A percentile compares a stretch with the other conserved stretches of the same genome.
phyloP scores from a whole-genome alignment of 257 asterid species.

The Cordia subcordata region DNA sequence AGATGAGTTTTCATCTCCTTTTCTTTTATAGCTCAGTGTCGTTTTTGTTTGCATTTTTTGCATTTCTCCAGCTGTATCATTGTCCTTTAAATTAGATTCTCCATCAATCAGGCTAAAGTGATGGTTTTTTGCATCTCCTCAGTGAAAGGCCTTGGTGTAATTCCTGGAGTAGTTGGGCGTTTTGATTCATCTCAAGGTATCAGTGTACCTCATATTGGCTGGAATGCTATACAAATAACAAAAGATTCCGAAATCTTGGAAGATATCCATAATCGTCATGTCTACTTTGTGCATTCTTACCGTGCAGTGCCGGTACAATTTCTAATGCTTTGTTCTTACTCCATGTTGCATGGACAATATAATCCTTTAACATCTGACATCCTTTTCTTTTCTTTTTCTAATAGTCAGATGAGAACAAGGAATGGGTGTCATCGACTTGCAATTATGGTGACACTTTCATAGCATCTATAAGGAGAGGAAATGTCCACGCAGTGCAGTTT shows the following conservation, averaged over 20 bases:
- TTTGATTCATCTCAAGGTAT: slow-evolving; percentile 83
- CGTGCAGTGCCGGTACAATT: slow-evolving; percentile 77
- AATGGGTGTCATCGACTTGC: slow-evolving; percentile 90
- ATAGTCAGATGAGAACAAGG: slow-evolving; percentile 76
- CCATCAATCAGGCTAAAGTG: slow-evolving; percentile 14
- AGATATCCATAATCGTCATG: slow-evolving; percentile 74
- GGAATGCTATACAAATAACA: slow-evolving; percentile 71
- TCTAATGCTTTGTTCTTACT: slow-evolving; percentile 11
- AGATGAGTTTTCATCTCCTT: too few relatives aligned
- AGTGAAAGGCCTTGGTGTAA: slow-evolving; percentile 95
- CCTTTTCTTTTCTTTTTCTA: slow-evolving; percentile 3
- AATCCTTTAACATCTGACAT: background rate
- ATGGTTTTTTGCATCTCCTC: slow-evolving; percentile 16
- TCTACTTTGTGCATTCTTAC: slow-evolving; percentile 93
- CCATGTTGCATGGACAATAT: background rate
- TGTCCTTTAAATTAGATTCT: too few relatives aligned
- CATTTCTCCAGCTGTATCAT: too few relatives aligned
- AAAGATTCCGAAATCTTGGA: slow-evolving; percentile 68
- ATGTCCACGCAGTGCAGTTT: slow-evolving; percentile 93
- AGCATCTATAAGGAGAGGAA: slow-evolving; percentile 84
- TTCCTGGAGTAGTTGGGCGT: slow-evolving; percentile 91
- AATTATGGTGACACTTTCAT: slow-evolving; percentile 70
- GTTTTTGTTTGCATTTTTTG: too few relatives aligned
- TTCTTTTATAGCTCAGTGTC: too few relatives aligned
- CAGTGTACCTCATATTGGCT: slow-evolving; percentile 95